Conservation (phyloP, 176 grass and related monocot genomes). For the Cenchrus purpureus region DNA sequence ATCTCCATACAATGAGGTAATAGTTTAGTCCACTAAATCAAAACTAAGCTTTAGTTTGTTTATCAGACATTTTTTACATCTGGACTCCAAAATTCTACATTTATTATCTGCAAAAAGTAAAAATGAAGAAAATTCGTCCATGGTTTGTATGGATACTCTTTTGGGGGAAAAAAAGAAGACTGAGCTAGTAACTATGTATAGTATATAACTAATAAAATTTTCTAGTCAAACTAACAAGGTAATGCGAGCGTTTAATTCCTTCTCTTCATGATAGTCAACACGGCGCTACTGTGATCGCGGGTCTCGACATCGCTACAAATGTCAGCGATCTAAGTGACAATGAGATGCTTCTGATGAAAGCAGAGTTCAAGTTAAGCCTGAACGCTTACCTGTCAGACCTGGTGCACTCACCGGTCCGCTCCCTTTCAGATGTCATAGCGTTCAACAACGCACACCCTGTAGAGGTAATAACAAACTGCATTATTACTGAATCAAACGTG, state of each 20-base stretch:
- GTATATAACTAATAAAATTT: too few relatives aligned
- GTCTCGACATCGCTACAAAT: slow-evolving; percentile 42
- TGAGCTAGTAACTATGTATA: too few relatives aligned
- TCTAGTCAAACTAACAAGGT: too few relatives aligned
- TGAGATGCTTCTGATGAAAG: neutral
- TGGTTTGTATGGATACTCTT: too few relatives aligned
- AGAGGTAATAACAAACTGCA: slow-evolving; percentile 27
- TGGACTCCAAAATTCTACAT: too few relatives aligned
- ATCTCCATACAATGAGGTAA: slow-evolving; percentile 56
- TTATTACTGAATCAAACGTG: too few relatives aligned
- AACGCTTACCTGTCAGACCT: slow-evolving; percentile 57
- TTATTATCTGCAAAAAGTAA: too few relatives aligned
- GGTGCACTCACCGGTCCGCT: slow-evolving; percentile 49
- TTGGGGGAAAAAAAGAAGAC: too few relatives aligned
- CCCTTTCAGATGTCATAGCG: slow-evolving; percentile 59
- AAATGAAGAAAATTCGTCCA: too few relatives aligned
- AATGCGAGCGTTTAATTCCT: neutral
- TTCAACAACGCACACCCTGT: slow-evolving; percentile 48
- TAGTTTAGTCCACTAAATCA: too few relatives aligned
- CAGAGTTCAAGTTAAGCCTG: slow-evolving; percentile 66
- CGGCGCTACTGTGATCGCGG: slow-evolving; percentile 36
- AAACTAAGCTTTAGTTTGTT: too few relatives aligned
- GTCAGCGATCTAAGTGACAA: neutral
- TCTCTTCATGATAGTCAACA: slow-evolving; percentile 24
- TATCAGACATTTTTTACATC: too few relatives aligned